Evolutionary conservation across 2,329 filamentous ascomycete genomes (phyloP), one percentile per base, ranked within the genome.

Genomic region (Graphilbum fragrans): DNA sequence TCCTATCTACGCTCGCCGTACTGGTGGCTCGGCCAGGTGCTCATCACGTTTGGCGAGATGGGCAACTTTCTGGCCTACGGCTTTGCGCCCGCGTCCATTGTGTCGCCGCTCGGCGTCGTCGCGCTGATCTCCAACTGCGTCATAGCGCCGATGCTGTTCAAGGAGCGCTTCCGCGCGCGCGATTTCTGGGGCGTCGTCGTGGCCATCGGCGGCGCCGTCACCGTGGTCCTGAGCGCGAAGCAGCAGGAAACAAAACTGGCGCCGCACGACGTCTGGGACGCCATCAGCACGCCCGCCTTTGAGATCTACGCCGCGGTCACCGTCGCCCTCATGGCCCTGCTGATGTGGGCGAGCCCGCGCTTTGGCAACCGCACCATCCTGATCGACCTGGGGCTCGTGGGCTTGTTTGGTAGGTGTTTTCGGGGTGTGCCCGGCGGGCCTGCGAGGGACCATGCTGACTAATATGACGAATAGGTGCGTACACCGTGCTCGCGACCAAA

Each of bases 61-160:
- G 92, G 92, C 39, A 98, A 98, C 59, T 98, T 98, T 56, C 66
- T 98, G 48, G 92, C 92, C 1, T 98, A 98, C 55, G 92, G 92
- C 20, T 98, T 98, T 58, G 92, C 92, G 23, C 92, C 92, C 4
- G 92, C 92, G 8, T 96, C 92, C 14, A 95, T 98, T 53, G 92
- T 98, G 34, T 95, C 88, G 27, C 92, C 92, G 0, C 69, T 98
- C 6, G 92, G 92, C 10, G 92, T 98, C n/a, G 92, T 98, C 12
- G 92, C 92, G 2, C 68, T 98, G 47, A 80, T 98, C 36, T 94
- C 88, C 35, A 98, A 98, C 62, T 98, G 92, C 60, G 76, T 98
- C 45, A 94, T 98, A 56, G 92, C 92, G 3, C 92, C 92, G 1
- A 79, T 92, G 47, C 80, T 98, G 69, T 80, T 98, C 50, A 88